Evolutionary conservation across 2,329 filamentous ascomycete genomes (phyloP), one percentile per base, ranked within the genome.

Genomic region (Paramyrothecium sp.): DNA sequence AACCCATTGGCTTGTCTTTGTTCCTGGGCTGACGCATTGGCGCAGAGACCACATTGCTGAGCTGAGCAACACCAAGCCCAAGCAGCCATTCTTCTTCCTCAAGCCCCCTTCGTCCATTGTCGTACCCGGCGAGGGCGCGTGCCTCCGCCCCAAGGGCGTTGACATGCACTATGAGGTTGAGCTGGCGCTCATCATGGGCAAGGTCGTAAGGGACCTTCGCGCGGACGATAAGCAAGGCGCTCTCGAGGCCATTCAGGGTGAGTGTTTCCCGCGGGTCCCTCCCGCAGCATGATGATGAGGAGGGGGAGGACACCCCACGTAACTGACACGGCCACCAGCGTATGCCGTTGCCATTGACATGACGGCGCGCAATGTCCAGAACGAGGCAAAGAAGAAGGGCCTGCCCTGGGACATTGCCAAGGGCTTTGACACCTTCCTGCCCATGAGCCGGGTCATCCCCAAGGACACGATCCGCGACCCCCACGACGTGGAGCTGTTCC

Each of bases 1-100:
- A 49, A 34, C 44, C 22, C 52, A 10, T 11, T 48, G 46, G 21
- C 13, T n/a, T 10, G 11, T 19, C 10, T 10, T n/a, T 12, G 8
- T 10, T 11, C 46, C 21, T 48, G 44, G 34, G 44, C 48, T 23
- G 49, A 57, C 33, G 52, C 30, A 16, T 44, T 53, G 48, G 38
- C 34, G 10, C 51, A 95, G 91, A 68, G 95, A 97, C 75, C 95
- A 99, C 77, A 89, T 98, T 71, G 86, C 89, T 62, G 95, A 99
- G 80, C 85, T 99, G 65, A 92, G 92, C 75, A 97, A 89, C 75
- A 81, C 83, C 59, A 87, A 87, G 63, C 95, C 95, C 53, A 96
- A 95, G 74, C 92, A 97, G 76, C 95, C 95, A 23, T 98, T 99
- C 79, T 99, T 97, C 87, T 99, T 99, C 83, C 85, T 98, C 66